phyloP scores from a whole-genome alignment of 225 moss, liverwort and hornwort genomes.

The Straminergon stramineum region DNA sequence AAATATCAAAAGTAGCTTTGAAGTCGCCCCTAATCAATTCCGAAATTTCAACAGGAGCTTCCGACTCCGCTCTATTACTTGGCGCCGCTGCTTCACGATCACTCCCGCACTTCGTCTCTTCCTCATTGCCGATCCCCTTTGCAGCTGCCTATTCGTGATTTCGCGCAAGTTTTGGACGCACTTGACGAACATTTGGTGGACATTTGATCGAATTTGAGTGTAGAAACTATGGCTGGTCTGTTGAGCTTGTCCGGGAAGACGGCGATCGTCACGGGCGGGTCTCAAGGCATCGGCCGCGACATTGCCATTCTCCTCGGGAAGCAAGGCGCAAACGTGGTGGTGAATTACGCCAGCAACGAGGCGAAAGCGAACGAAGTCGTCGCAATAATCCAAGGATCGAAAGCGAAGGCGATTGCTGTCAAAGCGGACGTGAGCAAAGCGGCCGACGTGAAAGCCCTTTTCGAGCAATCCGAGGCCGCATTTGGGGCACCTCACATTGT shows the following conservation, averaged over 20 bases:
- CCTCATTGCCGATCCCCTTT: background rate
- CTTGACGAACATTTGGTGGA: background rate
- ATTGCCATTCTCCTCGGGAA: constrained; percentile 26
- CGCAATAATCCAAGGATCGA: background rate
- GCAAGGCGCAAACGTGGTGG: constrained; percentile 51
- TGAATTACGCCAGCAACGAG: constrained; percentile 40
- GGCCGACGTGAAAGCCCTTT: constrained; percentile 25
- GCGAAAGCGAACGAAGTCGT: constrained; percentile 38
- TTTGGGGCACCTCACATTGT: constrained; percentile 46
- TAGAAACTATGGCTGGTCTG: background rate
- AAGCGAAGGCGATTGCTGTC: constrained; percentile 39
- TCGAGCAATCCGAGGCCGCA: constrained; percentile 28
- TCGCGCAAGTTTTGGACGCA: background rate
- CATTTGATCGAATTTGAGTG: background rate
- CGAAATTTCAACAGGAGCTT: background rate
- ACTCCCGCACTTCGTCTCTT: background rate
- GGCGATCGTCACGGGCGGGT: constrained; percentile 62
- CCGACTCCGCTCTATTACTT: background rate
- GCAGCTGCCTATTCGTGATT: background rate
- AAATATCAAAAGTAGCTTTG: background rate
- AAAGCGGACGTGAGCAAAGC: constrained; percentile 36
- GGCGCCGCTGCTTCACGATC: background rate
- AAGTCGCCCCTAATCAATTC: background rate
- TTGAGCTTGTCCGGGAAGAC: constrained; percentile 48
- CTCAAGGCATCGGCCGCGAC: constrained; percentile 58